A percentile compares a stretch with the other conserved stretches of the same genome.
Evolutionary conservation across 2,329 filamentous ascomycete genomes (phyloP).

Genomic region (Phyllosticta citrichinensis): DNA sequence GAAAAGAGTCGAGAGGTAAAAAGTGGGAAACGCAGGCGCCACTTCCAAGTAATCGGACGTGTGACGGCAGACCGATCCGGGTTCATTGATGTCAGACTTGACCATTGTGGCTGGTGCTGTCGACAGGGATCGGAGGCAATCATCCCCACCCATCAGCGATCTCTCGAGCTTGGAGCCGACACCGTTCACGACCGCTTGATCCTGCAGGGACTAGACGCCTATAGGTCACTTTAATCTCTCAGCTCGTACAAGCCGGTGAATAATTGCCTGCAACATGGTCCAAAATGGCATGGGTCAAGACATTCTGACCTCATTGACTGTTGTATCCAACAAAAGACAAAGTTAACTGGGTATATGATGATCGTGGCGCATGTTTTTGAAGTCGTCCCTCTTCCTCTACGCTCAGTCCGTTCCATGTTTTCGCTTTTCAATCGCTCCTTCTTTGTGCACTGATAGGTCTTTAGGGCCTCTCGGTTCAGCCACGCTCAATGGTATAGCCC

Average conservation of each 20-base stretch:
- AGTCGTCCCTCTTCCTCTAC: not conserved
- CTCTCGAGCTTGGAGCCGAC: not conserved
- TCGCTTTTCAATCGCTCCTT: not conserved
- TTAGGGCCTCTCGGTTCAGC: slow-evolving; percentile 5
- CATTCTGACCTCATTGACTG: not conserved
- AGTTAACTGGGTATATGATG: not conserved
- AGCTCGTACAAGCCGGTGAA: not conserved
- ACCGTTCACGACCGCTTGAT: not conserved
- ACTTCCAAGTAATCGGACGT: not conserved
- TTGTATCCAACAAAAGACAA: not conserved
- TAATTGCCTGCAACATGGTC: not conserved
- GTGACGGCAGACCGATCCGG: not conserved
- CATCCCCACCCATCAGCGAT: not conserved
- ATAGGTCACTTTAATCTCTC: not conserved
- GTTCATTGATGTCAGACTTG: not conserved
- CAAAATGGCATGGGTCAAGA: not conserved
- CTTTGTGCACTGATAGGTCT: slow-evolving; percentile 2
- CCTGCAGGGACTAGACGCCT: not conserved
- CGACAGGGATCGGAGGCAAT: not conserved
- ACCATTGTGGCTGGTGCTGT: not conserved
- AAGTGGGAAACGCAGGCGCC: not conserved
- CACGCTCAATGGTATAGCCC: not conserved
- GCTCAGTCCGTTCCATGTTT: not conserved
- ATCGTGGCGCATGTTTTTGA: not conserved
- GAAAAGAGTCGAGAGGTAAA: not conserved